These are phyloP conservation scores for Lactifluus echinatus DNA, from an alignment of 768 basidiomycete species.

Conservation along the genomic window DNA sequence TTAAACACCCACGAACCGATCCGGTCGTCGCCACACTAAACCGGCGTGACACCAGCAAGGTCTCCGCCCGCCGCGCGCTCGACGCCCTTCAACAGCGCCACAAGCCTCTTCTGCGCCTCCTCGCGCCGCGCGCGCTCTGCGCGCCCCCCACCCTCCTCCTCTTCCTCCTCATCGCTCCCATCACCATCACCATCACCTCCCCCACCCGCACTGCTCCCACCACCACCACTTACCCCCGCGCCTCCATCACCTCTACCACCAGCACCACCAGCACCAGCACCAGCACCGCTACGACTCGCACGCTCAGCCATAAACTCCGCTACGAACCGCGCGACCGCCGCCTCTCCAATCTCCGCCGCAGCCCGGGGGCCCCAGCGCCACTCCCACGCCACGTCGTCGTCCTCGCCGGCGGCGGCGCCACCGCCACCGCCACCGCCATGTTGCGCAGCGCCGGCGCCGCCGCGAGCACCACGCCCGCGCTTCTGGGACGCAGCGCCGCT, in stretches of 20 bases:
- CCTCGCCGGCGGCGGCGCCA: too few species aligned
- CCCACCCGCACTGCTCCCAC: not conserved
- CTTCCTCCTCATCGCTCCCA: not conserved
- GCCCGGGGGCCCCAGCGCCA: slow-evolving; percentile 87
- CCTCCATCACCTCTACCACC: not conserved
- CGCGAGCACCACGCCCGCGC: slow-evolving; percentile 43
- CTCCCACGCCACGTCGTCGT: slow-evolving; percentile 42
- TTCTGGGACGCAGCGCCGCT: slow-evolving; percentile 35
- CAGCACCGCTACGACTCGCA: not conserved
- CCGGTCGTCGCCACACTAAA: too few species aligned
- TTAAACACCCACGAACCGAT: too few species aligned
- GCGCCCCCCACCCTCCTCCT: slow-evolving; percentile 20
- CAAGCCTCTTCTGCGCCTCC: slow-evolving; percentile 31
- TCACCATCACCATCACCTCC: not conserved
- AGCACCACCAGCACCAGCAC: too few species aligned
- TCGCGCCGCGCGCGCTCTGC: slow-evolving; percentile 18
- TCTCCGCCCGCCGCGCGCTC: slow-evolving; percentile 58
- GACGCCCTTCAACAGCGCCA: slow-evolving; percentile 45
- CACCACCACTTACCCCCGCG: not conserved
- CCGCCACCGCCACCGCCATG: slow-evolving; percentile 11
- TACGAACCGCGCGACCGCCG: slow-evolving; percentile 63
- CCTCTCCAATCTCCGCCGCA: slow-evolving; percentile 76
- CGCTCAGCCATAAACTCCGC: slow-evolving; percentile 67
- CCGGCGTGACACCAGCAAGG: slow-evolving; percentile 33
- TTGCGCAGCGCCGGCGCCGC: slow-evolving; percentile 31